phyloP scores from a whole-genome alignment of 805 yeast species.

The Pichia manshurica region DNA sequence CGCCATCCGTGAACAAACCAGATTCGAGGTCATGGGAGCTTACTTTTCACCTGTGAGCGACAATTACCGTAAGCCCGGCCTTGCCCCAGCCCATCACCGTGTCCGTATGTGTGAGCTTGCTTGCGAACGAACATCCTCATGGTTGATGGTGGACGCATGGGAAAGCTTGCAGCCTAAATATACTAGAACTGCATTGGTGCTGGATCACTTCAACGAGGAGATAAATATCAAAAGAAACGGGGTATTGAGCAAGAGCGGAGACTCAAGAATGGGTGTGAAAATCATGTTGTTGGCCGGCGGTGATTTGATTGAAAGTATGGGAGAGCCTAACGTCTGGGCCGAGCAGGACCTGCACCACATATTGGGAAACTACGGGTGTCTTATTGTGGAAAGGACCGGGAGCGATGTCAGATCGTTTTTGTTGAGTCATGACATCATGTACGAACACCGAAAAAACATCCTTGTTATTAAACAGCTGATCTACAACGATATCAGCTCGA shows the following conservation, averaged over 20 bases:
- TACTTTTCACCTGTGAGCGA: conserved; percentile 93
- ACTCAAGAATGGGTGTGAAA: conserved; percentile 63
- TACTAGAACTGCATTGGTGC: conserved; percentile 89
- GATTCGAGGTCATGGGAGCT: conserved; percentile 95
- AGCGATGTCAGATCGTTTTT: conserved; percentile 90
- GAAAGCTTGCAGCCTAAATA: conserved; percentile 87
- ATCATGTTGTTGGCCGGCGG: conserved; percentile 98
- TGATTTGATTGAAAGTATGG: conserved; percentile 96
- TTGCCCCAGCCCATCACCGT: conserved; percentile 83
- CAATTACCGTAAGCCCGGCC: conserved; percentile 86
- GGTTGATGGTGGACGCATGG: conserved; percentile 99
- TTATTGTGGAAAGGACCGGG: conserved; percentile 95
- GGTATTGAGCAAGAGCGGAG: conserved; percentile 49
- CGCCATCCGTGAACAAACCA: conserved; percentile 81
- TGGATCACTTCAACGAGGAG: conserved; percentile 95
- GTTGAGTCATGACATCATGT: conserved; percentile 93
- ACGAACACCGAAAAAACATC: conserved; percentile 89
- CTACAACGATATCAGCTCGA: conserved; percentile 92
- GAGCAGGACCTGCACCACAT: conserved; percentile 93
- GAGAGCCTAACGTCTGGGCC: conserved; percentile 99
- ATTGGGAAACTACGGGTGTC: conserved; percentile 91
- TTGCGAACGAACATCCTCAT: conserved; percentile 90
- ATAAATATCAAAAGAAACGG: conserved; percentile 90
- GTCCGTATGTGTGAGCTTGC: conserved; percentile 98
- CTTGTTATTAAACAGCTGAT: conserved; percentile 92